A percentile compares a stretch with the other conserved stretches of the same genome.
Evolutionary conservation across 371 early-diverging fungal species (phyloP).

Genomic region (Mucor sp.): DNA sequence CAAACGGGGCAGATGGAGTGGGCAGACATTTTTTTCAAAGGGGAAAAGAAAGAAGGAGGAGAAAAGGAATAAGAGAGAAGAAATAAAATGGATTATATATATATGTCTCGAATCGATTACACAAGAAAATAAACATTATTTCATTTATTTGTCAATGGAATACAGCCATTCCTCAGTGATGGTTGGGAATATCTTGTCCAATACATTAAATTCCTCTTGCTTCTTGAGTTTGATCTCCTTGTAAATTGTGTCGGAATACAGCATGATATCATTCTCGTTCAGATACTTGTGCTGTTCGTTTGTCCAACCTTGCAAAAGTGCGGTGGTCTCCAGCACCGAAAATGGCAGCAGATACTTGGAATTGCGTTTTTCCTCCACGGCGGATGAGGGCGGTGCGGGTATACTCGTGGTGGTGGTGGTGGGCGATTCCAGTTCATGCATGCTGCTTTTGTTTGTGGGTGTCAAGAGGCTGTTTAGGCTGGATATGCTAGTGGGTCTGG

Average conservation of each 20-base stretch:
- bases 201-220: conserved; percentile 14
- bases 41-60: neutral
- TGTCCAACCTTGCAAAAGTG: conserved; percentile 20
- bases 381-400: neutral
- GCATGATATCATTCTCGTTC: neutral
- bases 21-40: neutral
- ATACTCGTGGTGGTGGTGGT: neutral
- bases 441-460: neutral
- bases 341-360: conserved; percentile 25
- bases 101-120: neutral
- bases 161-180: conserved; percentile 30
- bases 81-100: neutral
- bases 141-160: conserved; percentile 10
- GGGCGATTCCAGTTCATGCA: neutral
- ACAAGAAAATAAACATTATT: conserved; percentile 10
- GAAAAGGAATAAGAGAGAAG: neutral
- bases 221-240: conserved; percentile 26
- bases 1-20: conserved; percentile 15
- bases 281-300: conserved; percentile 8
- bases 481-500: conserved; percentile 16
- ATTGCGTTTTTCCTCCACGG: conserved; percentile 16
- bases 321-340: conserved; percentile 14
- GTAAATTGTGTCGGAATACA: conserved; percentile 21
- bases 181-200: conserved; percentile 23
- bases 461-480: conserved; percentile 19